Evolutionary conservation across 208 protist species (phyloP), one percentile per base, ranked within the genome.

Genomic region (Leishmania tarentolae): DNA sequence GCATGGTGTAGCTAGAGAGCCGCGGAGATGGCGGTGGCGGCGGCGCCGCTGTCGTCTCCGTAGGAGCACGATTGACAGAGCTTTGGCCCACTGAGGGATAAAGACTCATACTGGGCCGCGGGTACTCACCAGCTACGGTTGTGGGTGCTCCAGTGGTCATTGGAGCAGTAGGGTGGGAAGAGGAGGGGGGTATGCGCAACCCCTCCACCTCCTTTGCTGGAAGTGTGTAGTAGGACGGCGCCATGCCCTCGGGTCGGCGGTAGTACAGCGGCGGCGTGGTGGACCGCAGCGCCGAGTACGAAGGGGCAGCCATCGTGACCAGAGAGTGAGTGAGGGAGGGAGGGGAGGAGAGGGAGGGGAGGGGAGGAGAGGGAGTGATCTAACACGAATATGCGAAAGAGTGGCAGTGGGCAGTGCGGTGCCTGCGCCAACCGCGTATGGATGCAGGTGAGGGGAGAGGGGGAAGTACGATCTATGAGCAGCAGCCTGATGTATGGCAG

Each of bases 181-280:
- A 53, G 47, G 57, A 37, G 50, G 71, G 40, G 75, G 86, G 79
- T 42, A 89, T 78, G 71, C 63, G 76, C 50, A 85, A 84, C 19
- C 66, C 56, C 35, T 74, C 66, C 24, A 89, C 76, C 44, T 81
- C 72, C 5, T 31, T 56, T 37, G 73, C 40, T 31, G 73, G 83
- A 37, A 85, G 80, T 44, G 86, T 83, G 88, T 92, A 88, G 84
- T 93, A 91, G 42, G 90, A 80, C 35, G 85, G 79, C 21, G 92
- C 75, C 44, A 70, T 72, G 44, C 90, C 87, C 46, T 95, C 89
- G 1, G 88, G 90, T 11, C 87, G 80, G 40, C 79, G 76, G 83
- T 95, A 93, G 82, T 91, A 93, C 47, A 95, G 90, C 72, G 92
- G 92, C 52, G 90, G 90, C 19, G 92, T 93, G 40, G 87, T 91